Base-by-base conservation (phyloP, 73 alveolate species). In the Symbiodinium natans region DNA sequence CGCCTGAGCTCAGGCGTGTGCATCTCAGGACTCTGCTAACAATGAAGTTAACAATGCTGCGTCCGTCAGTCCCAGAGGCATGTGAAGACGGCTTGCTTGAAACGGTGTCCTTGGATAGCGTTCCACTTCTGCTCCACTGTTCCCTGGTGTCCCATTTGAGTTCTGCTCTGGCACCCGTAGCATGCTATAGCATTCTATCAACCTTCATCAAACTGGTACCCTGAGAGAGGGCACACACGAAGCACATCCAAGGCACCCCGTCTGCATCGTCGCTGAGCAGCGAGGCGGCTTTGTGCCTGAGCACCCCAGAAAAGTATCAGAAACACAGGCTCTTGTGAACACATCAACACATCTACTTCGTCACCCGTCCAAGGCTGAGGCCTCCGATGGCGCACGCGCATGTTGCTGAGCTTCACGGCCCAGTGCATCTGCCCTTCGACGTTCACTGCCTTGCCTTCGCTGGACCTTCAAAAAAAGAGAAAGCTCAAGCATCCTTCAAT, bases 371-470 rank as follows among this genome's bases (percentile, higher is more conserved):
- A n/a, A 46, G 59, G 59, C 59, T 25, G 41, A 11, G n/a, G 54
- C 95, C 43, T 89, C 52, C 34, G 25, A n/a, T 68, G 74, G 75
- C 43, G 86, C 87, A 89, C 95, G 75, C 80, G 97, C 97, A 90
- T 90, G 88, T 71, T 90, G 52, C 80, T 68, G 75, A 90, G 54
- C 88, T 68, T 90, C 77, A 90, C 97, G 15, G 97, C 97, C 97
- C 97, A 90, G 48, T 90, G 97, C 97, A 90, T 90, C 52, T 90
- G 97, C 75, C 97, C 97, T 41, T 40, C 82, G 46, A 90, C 97
- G 8, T 41, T n/a, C 89, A 90, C 88, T 21, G 46, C 89, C 52
- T 41, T 90, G 54, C 97, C 97, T 13, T 90, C 97, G 31, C 11
- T 31, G 77, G 68, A 90, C 42, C 97, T 90, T 27, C 43, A 36